These are phyloP conservation scores for Periconia digitata DNA, from an alignment of 2,329 filamentous ascomycete species.

Conservation along the genomic window DNA sequence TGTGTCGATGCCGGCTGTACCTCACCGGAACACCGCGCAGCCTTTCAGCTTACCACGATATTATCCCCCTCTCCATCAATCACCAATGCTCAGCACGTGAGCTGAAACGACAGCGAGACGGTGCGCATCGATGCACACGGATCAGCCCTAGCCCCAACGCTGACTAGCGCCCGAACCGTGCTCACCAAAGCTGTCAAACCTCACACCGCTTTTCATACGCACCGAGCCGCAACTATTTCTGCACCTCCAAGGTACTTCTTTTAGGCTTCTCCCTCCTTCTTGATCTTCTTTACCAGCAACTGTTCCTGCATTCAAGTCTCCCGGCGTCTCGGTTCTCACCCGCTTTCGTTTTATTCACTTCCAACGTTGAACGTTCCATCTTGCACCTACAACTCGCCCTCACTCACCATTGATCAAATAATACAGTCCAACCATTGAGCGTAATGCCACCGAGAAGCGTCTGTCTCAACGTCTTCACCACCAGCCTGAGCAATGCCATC, in stretches of 20 bases:
- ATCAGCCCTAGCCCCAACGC: constrained; percentile 32
- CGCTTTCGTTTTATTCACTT: constrained; percentile 3
- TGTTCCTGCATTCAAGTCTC: constrained; percentile 14
- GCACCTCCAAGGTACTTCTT: constrained; percentile 24
- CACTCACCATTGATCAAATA: background rate
- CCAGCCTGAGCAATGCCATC: constrained; percentile 28
- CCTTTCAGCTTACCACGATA: background rate
- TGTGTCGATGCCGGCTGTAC: background rate
- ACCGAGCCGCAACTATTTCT: constrained; percentile 22
- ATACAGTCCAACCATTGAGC: background rate
- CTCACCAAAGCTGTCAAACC: constrained; percentile 31
- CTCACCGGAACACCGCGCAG: background rate
- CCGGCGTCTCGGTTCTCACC: constrained; percentile 7
- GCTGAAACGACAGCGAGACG: constrained; percentile 29
- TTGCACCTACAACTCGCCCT: background rate
- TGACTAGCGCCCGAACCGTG: constrained; percentile 34
- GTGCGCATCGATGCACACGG: constrained; percentile 22
- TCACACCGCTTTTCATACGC: constrained; percentile 41
- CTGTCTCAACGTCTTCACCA: constrained; percentile 41
- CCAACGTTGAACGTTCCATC: background rate
- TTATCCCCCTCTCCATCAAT: background rate
- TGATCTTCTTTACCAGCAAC: constrained; percentile 19
- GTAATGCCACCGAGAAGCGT: constrained; percentile 41
- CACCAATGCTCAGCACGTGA: constrained; percentile 10
- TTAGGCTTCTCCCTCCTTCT: constrained; percentile 16